These are phyloP conservation scores for Pholiota molesta DNA, from an alignment of 768 basidiomycete genomes.

Conservation along the genomic window DNA sequence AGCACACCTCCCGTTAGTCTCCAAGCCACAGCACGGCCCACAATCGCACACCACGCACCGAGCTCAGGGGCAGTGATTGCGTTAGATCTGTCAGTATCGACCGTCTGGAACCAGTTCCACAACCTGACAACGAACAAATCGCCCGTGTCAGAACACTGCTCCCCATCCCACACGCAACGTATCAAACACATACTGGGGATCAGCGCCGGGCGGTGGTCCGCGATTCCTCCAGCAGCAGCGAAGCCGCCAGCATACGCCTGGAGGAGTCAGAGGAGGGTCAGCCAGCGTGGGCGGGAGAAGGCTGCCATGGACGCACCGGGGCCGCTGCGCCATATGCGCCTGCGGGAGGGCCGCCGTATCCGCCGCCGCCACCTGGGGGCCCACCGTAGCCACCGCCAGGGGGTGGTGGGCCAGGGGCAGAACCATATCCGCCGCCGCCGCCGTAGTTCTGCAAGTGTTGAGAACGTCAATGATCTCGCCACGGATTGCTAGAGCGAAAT, in stretches of 20 bases:
- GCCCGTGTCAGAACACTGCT: not conserved
- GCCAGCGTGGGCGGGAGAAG: not conserved
- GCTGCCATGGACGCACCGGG: not conserved
- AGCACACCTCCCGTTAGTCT: not conserved
- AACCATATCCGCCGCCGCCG: slow-evolving; percentile 13
- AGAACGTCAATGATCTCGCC: not conserved
- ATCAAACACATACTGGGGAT: slow-evolving; percentile 64
- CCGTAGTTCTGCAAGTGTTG: slow-evolving; percentile 6
- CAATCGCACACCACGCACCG: slow-evolving; percentile 45
- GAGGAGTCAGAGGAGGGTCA: too few relatives aligned
- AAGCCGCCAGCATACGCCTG: slow-evolving; percentile 46
- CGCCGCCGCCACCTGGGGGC: not conserved
- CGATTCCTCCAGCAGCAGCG: slow-evolving; percentile 32
- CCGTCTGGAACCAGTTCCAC: slow-evolving; percentile 73
- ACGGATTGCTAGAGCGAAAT: not conserved
- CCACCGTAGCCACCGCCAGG: slow-evolving; percentile 12
- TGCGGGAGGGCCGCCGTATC: slow-evolving; percentile 25
- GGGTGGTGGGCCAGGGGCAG: slow-evolving; percentile 12
- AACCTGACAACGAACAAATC: slow-evolving; percentile 43
- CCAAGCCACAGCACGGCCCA: not conserved
- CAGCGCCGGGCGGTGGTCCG: slow-evolving; percentile 66
- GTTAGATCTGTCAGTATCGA: slow-evolving; percentile 72
- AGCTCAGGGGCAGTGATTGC: slow-evolving; percentile 67
- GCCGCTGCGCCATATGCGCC: slow-evolving; percentile 27
- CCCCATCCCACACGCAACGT: not conserved